Evolutionary conservation across 345 rosid species (phyloP).

Genomic region (Eutrema japonicum): DNA sequence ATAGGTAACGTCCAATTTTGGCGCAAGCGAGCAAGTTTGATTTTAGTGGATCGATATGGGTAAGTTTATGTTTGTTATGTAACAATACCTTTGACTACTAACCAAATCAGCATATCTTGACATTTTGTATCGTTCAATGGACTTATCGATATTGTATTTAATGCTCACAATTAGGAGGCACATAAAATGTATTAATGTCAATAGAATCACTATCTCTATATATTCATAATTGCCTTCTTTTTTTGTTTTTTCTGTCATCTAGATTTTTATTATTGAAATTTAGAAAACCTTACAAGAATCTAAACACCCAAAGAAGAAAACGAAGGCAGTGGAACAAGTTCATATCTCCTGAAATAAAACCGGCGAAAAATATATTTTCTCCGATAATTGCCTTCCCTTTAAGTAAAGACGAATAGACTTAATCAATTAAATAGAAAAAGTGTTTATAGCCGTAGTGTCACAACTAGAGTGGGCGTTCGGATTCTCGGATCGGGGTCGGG

Average conservation of each 20-base stretch:
- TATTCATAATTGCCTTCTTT: not conserved
- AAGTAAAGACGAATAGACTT: no score
- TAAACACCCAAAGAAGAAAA: no score
- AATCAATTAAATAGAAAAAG: not conserved
- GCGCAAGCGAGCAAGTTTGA: not conserved
- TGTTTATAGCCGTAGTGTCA: not conserved
- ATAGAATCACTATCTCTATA: not conserved
- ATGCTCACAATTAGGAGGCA: not conserved
- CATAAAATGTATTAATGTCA: not conserved
- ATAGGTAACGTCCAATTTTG: not conserved
- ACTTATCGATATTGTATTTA: not conserved
- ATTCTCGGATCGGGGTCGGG: no score
- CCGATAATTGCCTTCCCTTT: not conserved
- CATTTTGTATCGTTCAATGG: not conserved
- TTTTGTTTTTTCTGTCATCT: no score
- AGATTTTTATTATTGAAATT: no score
- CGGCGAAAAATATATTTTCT: no score
- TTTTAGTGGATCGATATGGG: not conserved
- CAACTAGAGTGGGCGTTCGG: no score
- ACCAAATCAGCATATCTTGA: not conserved
- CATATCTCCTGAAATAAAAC: no score
- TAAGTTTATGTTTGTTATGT: constrained; percentile 8
- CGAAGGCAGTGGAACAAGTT: no score
- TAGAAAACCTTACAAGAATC: no score
- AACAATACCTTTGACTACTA: not conserved